These are phyloP conservation scores for Malus hybrid DNA, from an alignment of 331 rosid genomes.

Conservation along the genomic window DNA sequence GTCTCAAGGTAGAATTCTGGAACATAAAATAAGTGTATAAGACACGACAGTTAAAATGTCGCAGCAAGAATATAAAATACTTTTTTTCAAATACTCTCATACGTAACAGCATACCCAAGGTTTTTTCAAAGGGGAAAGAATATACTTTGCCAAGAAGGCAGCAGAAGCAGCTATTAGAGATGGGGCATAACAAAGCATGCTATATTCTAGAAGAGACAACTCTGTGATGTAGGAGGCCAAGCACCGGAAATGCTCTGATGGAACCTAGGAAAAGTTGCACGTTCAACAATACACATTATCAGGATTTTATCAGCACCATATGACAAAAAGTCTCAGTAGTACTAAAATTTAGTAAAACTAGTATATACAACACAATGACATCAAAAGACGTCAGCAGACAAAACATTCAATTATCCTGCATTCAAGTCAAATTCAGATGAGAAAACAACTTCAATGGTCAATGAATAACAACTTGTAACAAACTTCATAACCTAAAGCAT, in stretches of 20 bases:
- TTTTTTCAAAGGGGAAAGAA: constrained; percentile 51
- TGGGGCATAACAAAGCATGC: constrained; percentile 70
- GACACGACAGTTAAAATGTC: neutral
- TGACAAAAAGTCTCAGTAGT: too few relatives aligned
- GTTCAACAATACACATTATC: too few relatives aligned
- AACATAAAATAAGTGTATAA: neutral
- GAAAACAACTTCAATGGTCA: neutral
- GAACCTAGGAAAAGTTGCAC: constrained; percentile 27
- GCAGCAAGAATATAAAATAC: neutral
- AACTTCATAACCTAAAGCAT: neutral
- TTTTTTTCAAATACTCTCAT: neutral
- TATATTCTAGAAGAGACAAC: constrained; percentile 69
- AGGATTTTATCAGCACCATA: too few relatives aligned
- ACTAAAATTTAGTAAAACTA: neutral
- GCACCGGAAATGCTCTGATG: constrained; percentile 62
- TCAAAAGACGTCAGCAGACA: neutral
- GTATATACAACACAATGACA: neutral
- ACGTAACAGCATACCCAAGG: constrained; percentile 84
- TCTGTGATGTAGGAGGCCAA: constrained; percentile 70
- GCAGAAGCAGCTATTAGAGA: constrained; percentile 90
- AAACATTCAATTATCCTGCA: neutral
- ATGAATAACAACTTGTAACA: neutral
- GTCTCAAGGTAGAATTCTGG: constrained; percentile 49
- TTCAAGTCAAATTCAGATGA: neutral
- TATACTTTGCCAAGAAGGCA: constrained; percentile 68